Evolutionary conservation across 768 basidiomycete species (phyloP), one percentile per base, ranked within the genome.

Genomic region (Trametes cubensis): DNA sequence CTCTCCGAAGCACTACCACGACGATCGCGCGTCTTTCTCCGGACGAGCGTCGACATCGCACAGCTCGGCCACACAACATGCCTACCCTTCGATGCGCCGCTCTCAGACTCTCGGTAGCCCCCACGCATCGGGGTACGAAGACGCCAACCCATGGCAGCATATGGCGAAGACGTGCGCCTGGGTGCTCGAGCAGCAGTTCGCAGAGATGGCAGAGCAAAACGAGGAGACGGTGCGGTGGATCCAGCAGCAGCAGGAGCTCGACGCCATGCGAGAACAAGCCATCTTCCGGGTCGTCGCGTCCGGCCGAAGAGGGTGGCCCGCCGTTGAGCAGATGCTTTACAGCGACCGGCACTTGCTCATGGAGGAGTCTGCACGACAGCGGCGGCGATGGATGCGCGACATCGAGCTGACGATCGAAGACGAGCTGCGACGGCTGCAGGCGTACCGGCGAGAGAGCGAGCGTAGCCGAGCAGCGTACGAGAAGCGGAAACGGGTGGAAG

Each of bases 171-270:
- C 66, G 23, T 72, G 71, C 58, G 68, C 76, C 26, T 76, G 79
- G 77, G 82, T 82, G 7, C 77, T 79, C 52, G 81, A 86, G 61
- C 84, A 87, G 71, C 82, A 83, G 64, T 73, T 75, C 45, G 70
- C 76, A 59, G 76, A 76, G 47, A 75, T 77, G 58, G 76, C 76
- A 47, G 78, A 76, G 59, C 76, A 78, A 62, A 79, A 76, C 64
- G 77, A 77, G 69, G 83, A 80, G 66, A 85, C 84, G 34, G 83
- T 87, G 55, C 79, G 82, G 56, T 90, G 90, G 89, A 83, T 89
- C 51, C 72, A 79, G 49, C 80, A 85, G 66, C 85, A 86, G 67
- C 86, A 85, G 72, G 70, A 58, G 66, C 73, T 64, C 69, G 71
- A 67, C 63, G 68, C 40, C 66, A 62, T 56, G 62, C 63, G 63